phyloP scores from a whole-genome alignment of 169 alveolate species.

The Plasmodium coatneyi region DNA sequence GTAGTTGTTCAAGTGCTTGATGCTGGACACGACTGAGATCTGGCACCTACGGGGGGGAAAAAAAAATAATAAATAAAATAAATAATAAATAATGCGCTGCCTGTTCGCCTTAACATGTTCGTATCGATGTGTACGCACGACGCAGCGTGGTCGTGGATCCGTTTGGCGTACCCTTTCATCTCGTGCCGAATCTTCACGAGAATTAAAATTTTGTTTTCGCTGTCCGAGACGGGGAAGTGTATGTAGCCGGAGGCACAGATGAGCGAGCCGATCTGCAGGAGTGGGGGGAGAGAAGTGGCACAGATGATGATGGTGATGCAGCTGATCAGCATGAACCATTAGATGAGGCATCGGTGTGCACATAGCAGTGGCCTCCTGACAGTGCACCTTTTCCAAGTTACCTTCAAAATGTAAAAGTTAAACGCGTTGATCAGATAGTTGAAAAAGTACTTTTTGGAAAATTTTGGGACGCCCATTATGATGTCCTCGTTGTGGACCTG shows the following conservation, averaged over 20 bases:
- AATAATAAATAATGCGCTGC: neutral
- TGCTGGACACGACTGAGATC: constrained; percentile 59
- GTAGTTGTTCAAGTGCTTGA: constrained; percentile 53
- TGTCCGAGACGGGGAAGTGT: constrained; percentile 47
- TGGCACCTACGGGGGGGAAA: constrained; percentile 33
- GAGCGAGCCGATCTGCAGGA: constrained; percentile 34
- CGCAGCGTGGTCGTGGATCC: neutral
- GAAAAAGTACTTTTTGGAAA: constrained; percentile 39
- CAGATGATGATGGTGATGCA: too few relatives aligned
- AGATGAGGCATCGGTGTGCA: neutral
- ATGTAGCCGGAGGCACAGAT: constrained; percentile 70
- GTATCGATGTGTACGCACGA: neutral
- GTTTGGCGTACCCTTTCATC: constrained; percentile 41
- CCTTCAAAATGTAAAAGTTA: constrained; percentile 68
- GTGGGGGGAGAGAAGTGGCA: neutral
- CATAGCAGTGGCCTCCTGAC: neutral
- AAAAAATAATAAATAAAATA: neutral
- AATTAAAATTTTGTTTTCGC: constrained; percentile 61
- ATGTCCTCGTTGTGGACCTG: constrained; percentile 70
- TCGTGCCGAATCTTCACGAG: constrained; percentile 59
- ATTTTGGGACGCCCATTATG: constrained; percentile 60
- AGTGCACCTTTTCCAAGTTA: neutral
- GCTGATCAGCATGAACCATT: neutral
- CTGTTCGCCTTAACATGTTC: neutral
- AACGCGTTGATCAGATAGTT: constrained; percentile 63